phyloP scores from a whole-genome alignment of 148 eudicot genomes.

The Rhododendron ferrugineum region DNA sequence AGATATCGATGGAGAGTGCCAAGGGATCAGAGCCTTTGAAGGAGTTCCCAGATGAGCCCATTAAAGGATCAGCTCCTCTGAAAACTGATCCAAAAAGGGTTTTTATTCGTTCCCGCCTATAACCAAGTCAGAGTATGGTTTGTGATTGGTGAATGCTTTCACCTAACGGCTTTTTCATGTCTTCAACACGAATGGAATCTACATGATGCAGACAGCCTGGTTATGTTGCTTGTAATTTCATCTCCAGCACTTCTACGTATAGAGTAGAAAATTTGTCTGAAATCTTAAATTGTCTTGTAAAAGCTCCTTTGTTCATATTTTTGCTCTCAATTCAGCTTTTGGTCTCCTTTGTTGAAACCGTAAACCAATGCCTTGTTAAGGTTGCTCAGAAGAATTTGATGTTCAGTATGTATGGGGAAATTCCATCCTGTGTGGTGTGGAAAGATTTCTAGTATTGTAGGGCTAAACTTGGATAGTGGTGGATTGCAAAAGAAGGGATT shows the following conservation, averaged over 20 bases:
- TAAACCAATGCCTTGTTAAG: neutral
- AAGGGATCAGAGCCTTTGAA: constrained; percentile 21
- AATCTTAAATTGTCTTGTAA: neutral
- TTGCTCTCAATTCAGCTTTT: neutral
- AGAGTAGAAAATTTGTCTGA: neutral
- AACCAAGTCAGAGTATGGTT: constrained; percentile 1
- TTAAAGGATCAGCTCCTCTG: constrained; percentile 9
- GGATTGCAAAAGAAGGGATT: neutral
- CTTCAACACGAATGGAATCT: neutral
- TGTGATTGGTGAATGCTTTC: neutral
- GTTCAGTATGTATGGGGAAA: neutral
- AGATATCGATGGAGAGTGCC: constrained; percentile 4
- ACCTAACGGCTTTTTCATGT: neutral
- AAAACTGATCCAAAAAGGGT: constrained; percentile 20
- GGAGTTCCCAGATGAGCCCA: constrained; percentile 23
- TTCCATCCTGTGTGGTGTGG: neutral
- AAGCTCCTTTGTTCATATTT: neutral
- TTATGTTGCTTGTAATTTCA: neutral
- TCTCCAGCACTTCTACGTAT: neutral
- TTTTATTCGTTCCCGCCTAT: constrained; percentile 41
- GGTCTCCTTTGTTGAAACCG: neutral
- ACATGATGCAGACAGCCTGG: neutral
- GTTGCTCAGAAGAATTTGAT: neutral
- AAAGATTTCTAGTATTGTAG: neutral
- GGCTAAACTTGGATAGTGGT: neutral